Evolutionary conservation across 2,329 filamentous ascomycete species (phyloP).

Genomic region (Monilinia laxa): DNA sequence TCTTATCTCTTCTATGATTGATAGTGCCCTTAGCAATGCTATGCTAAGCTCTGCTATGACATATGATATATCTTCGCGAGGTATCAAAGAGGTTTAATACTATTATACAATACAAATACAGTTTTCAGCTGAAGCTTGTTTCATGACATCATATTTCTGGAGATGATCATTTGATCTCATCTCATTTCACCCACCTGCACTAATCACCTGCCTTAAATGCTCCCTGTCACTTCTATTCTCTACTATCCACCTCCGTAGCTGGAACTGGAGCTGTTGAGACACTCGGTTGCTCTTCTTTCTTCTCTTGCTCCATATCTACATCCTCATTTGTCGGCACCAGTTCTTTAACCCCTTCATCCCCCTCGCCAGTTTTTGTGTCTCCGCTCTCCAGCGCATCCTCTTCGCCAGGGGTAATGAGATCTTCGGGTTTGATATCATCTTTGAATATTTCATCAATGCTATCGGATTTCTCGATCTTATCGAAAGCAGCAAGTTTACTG

Average conservation of each 20-base stretch:
- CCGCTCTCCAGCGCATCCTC: constrained; percentile 42
- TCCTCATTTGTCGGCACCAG: constrained; percentile 4
- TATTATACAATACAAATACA: constrained; percentile 18
- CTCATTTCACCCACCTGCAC: background rate
- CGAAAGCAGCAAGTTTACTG: constrained; percentile 73
- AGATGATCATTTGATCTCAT: background rate
- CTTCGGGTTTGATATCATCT: constrained; percentile 45
- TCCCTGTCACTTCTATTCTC: background rate
- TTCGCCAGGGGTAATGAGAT: constrained; percentile 38
- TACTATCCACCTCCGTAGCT: background rate
- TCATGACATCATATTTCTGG: constrained; percentile 4
- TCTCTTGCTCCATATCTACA: constrained; percentile 14
- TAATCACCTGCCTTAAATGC: background rate
- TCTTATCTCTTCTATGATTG: constrained; percentile 3
- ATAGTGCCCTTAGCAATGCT: background rate
- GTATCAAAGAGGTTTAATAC: background rate
- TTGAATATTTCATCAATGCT: constrained; percentile 62
- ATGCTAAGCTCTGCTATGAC: background rate
- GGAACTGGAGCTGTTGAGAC: constrained; percentile 2
- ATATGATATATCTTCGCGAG: constrained; percentile 4
- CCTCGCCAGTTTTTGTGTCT: constrained; percentile 25
- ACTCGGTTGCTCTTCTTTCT: background rate
- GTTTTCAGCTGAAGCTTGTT: constrained; percentile 25
- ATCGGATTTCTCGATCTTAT: constrained; percentile 82
- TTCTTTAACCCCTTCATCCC: constrained; percentile 24